Base-by-base conservation (phyloP, 208 protist genomes). In the Trypanosoma theileri region DNA sequence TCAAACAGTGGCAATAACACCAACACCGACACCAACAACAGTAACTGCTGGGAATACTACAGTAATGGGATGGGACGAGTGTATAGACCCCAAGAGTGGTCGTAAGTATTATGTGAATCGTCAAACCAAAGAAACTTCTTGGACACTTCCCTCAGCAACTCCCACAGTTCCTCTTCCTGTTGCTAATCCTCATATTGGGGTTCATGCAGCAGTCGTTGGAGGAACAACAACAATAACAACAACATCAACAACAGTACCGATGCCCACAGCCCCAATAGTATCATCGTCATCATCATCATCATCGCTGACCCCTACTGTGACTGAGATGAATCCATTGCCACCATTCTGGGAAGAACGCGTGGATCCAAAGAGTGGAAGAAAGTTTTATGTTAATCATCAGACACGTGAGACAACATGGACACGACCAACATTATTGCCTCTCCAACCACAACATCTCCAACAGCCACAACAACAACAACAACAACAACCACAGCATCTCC, bases 371-470 rank as follows among this genome's bases (percentile, higher is more conserved):
- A 79, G 26, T 41, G 73, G 73, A 24, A 40, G 68, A 21, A 70
- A 22, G 55, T 82, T 77, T 68, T 79, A 82, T 55, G 72, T 82
- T 12, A 79, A 79, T 59, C 72, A 75, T 65, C 69, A 73, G 45
- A 82, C 71, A 53, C 71, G 68, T 31, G 69, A 77, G 53, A 82
- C 77, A 13, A 75, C 88, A 46, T 91, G 84, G 83, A 80, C 70
- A 26, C 66, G 53, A 16, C 87, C 84, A 19, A 6, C 59, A 17
- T 12, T 21, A 35, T 12, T 48, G 9, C 44, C 44, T 48, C 44
- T 17, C 16, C 44, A 48, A 48, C 41, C 41, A 41, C 60, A 66
- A 53, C 60, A 66, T 14, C 60, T 59, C 59, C 40, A 66, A 17
- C 17, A 41, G 22, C 21, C 55, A n/a, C 45, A 44, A 48, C 69